A percentile compares a stretch with the other conserved stretches of the same genome.
Evolutionary conservation across 768 basidiomycete species (phyloP).

Genomic region (Podaxis pistillaris): DNA sequence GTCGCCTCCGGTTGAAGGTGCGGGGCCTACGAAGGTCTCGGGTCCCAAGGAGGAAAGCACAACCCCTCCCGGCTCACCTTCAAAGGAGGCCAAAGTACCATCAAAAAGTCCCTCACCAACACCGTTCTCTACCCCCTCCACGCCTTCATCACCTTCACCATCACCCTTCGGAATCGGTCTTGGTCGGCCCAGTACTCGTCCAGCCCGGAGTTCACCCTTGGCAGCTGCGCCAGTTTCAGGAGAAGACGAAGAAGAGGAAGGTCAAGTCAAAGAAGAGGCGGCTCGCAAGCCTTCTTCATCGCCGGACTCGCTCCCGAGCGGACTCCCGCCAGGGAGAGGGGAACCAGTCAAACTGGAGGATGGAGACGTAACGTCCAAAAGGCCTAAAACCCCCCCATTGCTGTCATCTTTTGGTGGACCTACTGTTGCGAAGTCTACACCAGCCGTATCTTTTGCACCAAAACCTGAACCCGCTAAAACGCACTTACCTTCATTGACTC

Average conservation of each 20-base stretch:
- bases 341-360: slow-evolving; percentile 20
- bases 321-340: slow-evolving; percentile 16
- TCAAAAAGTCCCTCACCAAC: slow-evolving; percentile 32
- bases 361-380: slow-evolving; percentile 25
- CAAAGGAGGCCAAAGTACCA: slow-evolving; percentile 36
- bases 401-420: slow-evolving; percentile 24
- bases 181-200: slow-evolving; percentile 62
- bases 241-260: slow-evolving; percentile 40
- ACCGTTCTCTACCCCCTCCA: slow-evolving; percentile 28
- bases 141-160: slow-evolving; percentile 30
- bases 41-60: slow-evolving; percentile 44
- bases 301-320: slow-evolving; percentile 35
- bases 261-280: slow-evolving; percentile 14
- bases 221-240: slow-evolving; percentile 51
- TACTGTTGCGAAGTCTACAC: background rate
- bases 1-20: slow-evolving; percentile 28
- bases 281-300: slow-evolving; percentile 12
- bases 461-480: slow-evolving; percentile 16
- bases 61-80: slow-evolving; percentile 67
- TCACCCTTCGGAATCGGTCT: slow-evolving; percentile 44
- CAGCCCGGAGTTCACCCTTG: slow-evolving; percentile 75
- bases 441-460: slow-evolving; percentile 9
- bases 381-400: slow-evolving; percentile 52
- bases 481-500: slow-evolving; percentile 12
- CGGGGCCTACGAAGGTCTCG: slow-evolving; percentile 25